Percentiles rank a stretch among this genome's conserved stretches.
phyloP scores from a whole-genome alignment of 345 rosid species.

The Cardamine chenopodiifolia region DNA sequence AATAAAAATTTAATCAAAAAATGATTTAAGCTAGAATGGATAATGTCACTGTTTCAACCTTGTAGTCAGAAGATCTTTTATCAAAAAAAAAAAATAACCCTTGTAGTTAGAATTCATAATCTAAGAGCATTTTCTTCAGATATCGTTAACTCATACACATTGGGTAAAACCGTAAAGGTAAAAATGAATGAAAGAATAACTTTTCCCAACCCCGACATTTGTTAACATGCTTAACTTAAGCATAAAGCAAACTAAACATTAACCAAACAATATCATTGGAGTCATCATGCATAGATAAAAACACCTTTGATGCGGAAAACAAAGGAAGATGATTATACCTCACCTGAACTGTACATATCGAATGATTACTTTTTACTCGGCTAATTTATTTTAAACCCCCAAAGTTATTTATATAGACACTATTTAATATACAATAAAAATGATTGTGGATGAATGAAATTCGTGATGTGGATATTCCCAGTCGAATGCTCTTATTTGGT shows the following conservation, averaged over 20 bases:
- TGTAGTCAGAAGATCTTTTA: background rate
- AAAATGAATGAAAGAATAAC: no score
- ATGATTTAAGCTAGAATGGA: background rate
- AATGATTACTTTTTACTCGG: slow-evolving; percentile 9
- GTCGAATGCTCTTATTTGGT: slow-evolving; percentile 4
- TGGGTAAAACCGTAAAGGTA: no score
- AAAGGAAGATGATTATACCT: slow-evolving; percentile 28
- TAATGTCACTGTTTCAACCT: background rate
- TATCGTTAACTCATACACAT: background rate
- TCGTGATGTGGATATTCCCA: background rate
- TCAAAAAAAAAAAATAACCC: no score
- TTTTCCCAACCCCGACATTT: background rate
- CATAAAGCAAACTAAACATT: slow-evolving; percentile 14
- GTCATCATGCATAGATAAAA: slow-evolving; percentile 7
- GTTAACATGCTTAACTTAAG: slow-evolving; percentile 10
- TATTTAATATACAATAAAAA: background rate
- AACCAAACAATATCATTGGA: slow-evolving; percentile 20
- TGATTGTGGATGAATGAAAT: slow-evolving; percentile 5
- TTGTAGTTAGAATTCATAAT: background rate
- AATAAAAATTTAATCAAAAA: background rate
- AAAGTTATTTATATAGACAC: background rate
- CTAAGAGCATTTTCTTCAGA: background rate
- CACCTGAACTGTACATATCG: slow-evolving; percentile 21
- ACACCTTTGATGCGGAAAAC: slow-evolving; percentile 8
- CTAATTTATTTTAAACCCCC: background rate